Base-by-base conservation (phyloP, 768 basidiomycete genomes). In the Calocybe gangraenosa region DNA sequence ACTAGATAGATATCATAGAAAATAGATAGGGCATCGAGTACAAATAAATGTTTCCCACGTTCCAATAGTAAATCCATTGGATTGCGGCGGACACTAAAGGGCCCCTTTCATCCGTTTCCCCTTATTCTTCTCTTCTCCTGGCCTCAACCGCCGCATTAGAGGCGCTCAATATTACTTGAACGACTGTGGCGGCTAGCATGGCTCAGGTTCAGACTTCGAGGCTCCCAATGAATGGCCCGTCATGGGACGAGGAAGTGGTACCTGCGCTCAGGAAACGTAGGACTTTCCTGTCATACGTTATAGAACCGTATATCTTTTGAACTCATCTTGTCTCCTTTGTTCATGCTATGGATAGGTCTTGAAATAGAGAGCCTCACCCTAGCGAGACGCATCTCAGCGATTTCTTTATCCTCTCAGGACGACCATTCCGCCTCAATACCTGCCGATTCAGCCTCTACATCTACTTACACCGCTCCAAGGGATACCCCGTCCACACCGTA, bases 231-330 rank as follows among this genome's bases (percentile, higher is more conserved):
- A 55, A 48, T 44, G 67, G 71, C 34, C 77, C 82, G 40, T 73
- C 79, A 30, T 91, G 87, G 87, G 88, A 89, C 62, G 87, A 88
- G 58, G 78, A 78, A 28, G 87, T 91, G 45, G 89, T 91, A 22
- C 89, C 88, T 44, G 74, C 84, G 32, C 71, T 91, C 30, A 76
- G 88, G 54, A 87, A 89, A 73, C 76, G 87, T 90, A 69, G 58
- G 77, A 70, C 37, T 46, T 32, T 21, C 23, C 22, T 22, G 17
- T 37, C 37, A 50, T 45, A 20, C 36, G 32, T 41, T 14, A 22
- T 40, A 20, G 13, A 42, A 28, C 14, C 34, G 43, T 46, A 43
- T 45, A 23, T 42, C 21, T 22, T 46, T 44, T 48, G 44, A 18
- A 48, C 46, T 55, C 45, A 42, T 28, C 6, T 31, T 13, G 14